Base-by-base conservation (phyloP, 1,284 basidiomycete genomes). In the Kwoniella shivajii region DNA sequence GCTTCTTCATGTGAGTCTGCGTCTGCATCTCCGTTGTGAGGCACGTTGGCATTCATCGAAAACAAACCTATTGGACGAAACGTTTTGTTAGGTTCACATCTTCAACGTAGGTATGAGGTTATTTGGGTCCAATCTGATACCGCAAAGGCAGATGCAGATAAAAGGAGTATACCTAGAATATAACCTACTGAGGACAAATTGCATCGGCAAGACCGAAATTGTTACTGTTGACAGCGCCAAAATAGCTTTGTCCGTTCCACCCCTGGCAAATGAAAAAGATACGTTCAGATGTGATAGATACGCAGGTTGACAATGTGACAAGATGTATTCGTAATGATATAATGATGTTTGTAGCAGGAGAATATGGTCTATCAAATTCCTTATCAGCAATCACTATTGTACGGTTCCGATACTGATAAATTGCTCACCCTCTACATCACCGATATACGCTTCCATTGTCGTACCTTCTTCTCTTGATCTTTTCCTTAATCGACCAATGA, bases 371-470 rank as follows among this genome's bases (percentile, higher is more conserved):
- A 20, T 34, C 18, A 18, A 30, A 36, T 37, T 22, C n/a, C 18
- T 44, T 57, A 44, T 18, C 22, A 26, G 29, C 30, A 10, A 29
- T 22, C 29, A 30, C 6, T 36, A 13, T 18, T 6, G 30, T 27
- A 30, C 22, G 22, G 31, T 18, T n/a, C n/a, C n/a, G n/a, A n/a
- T n/a, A n/a, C n/a, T n/a, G n/a, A 22, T 10, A 34, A 33, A 31
- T 11, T 36, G 68, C 80, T 54, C 61, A 90, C 90, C 92, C 81
- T 94, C 89, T 3, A 98, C 84, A 75, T 98, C 94, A 43, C 90
- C 91, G 79, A 96, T 85, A 74, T 97, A 93, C 16, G 93, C 89
- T 5, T 84, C 87, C 34, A 92, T 83, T 63, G 89, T 88, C n/a
- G 82, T 64, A 5, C 66, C 80, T n/a, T 50, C 42, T 3, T 57